Conservation (phyloP, 2,329 filamentous ascomycete genomes). For the Fusarium humuli region DNA sequence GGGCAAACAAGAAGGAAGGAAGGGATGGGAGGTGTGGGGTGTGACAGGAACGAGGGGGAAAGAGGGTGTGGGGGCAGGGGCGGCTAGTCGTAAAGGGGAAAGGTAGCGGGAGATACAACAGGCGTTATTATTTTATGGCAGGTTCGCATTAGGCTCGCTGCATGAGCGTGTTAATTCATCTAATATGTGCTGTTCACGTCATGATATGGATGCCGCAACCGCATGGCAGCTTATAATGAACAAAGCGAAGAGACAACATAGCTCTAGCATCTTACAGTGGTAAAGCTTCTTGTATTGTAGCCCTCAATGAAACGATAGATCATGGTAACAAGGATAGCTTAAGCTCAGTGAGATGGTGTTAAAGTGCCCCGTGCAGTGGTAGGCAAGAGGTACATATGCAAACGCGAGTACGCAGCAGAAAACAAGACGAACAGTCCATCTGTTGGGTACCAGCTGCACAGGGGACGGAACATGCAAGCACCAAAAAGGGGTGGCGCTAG, state of each 20-base stretch:
- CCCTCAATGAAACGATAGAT: conserved; percentile 15
- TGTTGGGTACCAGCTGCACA: conserved; percentile 34
- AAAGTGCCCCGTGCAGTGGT: conserved; percentile 15
- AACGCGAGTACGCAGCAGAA: conserved; percentile 18
- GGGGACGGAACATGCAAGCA: conserved; percentile 17
- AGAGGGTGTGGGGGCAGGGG: conserved; percentile 27
- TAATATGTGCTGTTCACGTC: neutral
- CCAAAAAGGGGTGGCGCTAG: conserved; percentile 32
- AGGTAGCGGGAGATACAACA: conserved; percentile 15
- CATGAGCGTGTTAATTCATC: neutral
- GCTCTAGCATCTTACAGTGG: neutral
- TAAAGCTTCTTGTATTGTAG: neutral
- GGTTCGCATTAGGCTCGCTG: conserved; percentile 1
- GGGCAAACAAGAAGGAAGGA: no score
- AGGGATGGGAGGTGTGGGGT: conserved; percentile 41
- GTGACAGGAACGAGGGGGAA: conserved; percentile 31
- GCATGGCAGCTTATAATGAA: neutral
- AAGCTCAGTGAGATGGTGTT: conserved; percentile 3
- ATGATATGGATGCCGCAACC: neutral
- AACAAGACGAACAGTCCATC: conserved; percentile 43
- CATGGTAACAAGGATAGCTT: conserved; percentile 37
- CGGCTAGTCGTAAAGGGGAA: conserved; percentile 32
- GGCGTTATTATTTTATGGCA: conserved; percentile 20
- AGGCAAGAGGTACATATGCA: neutral
- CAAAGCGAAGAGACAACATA: neutral